Evolutionary conservation across 2,329 filamentous ascomycete genomes (phyloP).

Genomic region (Xylogone sp.): DNA sequence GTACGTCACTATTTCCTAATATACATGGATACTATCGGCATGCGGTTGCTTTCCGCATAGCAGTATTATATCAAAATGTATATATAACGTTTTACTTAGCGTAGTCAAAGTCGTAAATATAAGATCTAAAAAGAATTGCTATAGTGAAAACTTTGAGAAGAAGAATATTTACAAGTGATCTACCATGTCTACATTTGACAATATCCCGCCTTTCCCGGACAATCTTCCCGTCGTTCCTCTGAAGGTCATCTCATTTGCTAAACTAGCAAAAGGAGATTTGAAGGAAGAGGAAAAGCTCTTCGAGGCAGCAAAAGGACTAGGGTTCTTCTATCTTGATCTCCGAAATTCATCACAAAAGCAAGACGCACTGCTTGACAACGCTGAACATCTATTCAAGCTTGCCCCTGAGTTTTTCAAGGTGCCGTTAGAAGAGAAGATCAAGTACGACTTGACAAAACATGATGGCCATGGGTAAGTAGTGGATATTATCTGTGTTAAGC

Average conservation of each 20-base stretch:
- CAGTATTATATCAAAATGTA: neutral
- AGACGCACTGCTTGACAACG: slow-evolving; percentile 12
- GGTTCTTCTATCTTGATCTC: slow-evolving; percentile 25
- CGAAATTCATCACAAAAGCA: slow-evolving; percentile 13
- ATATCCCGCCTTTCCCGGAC: slow-evolving; percentile 15
- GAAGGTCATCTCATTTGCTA: slow-evolving; percentile 14
- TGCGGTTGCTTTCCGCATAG: neutral
- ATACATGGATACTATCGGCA: neutral
- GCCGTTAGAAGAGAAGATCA: slow-evolving; percentile 45
- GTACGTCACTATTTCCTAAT: neutral
- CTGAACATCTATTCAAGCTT: slow-evolving; percentile 16
- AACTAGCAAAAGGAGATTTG: slow-evolving; percentile 5
- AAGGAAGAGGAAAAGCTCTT: slow-evolving; percentile 15
- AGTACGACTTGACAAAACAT: slow-evolving; percentile 40
- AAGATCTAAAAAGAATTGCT: too few relatives aligned
- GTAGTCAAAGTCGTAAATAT: too few relatives aligned
- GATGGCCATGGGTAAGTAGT: neutral
- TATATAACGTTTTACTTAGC: too few relatives aligned
- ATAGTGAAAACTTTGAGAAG: too few relatives aligned
- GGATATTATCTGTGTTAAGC: neutral
- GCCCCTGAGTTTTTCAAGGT: slow-evolving; percentile 30
- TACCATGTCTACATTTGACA: slow-evolving; percentile 7
- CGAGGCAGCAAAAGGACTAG: slow-evolving; percentile 17
- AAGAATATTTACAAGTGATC: too few relatives aligned
- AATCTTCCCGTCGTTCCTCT: slow-evolving; percentile 18